Evolutionary conservation across 176 grass and related monocot genomes (phyloP).

Genomic region (Oryza officinalis): DNA sequence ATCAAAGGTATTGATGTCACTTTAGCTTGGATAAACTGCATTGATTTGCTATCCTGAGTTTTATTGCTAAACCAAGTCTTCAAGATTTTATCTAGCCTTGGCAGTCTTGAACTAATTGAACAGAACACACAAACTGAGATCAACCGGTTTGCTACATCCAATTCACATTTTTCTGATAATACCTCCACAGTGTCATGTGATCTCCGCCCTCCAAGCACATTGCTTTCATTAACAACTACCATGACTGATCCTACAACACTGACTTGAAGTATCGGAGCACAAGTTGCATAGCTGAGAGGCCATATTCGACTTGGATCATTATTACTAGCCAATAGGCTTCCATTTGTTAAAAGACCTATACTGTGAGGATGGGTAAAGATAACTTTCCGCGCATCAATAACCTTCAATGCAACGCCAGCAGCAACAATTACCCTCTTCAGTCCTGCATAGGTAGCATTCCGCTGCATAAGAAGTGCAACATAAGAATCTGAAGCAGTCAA

Average conservation of each 20-base stretch:
- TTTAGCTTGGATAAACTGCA: constrained; percentile 68
- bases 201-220: constrained; percentile 30
- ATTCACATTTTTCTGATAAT: constrained; percentile 55
- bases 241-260: constrained; percentile 57
- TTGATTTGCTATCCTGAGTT: constrained; percentile 39
- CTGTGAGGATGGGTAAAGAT: constrained; percentile 68
- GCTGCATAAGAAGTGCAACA: constrained; percentile 47
- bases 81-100: constrained; percentile 55
- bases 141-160: constrained; percentile 31
- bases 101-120: constrained; percentile 63
- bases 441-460: constrained; percentile 59
- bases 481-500: constrained; percentile 33
- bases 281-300: constrained; percentile 56
- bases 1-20: constrained; percentile 52
- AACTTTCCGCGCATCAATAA: constrained; percentile 72
- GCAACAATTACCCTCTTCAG: constrained; percentile 69
- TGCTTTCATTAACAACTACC: constrained; percentile 47
- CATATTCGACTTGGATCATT: constrained; percentile 46
- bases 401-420: constrained; percentile 57
- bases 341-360: constrained; percentile 80
- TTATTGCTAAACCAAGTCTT: constrained; percentile 49
- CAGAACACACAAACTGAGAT: constrained; percentile 72
- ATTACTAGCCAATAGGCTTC: constrained; percentile 54
- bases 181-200: constrained; percentile 61
- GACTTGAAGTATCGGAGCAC: constrained; percentile 62